Evolutionary conservation across 257 asterid species (phyloP), one percentile per base, ranked within the genome.

Genomic region (Solanum corneliomulleri): DNA sequence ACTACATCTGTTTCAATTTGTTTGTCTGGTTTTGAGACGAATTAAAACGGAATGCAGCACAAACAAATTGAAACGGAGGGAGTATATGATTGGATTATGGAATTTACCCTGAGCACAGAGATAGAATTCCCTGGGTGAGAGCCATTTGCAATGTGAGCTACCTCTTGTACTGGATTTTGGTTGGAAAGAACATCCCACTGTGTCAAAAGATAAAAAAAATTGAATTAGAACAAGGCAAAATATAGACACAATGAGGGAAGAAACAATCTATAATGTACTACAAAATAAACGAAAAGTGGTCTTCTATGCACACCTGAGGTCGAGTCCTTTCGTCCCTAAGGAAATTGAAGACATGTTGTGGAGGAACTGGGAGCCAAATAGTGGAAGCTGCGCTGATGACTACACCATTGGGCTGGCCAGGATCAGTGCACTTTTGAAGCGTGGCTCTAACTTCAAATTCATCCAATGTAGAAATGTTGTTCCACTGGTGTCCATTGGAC

Each of bases 171-270:
- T 8, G 99, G 98, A 71, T 93, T 94, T 87, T 95, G 98, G 88
- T 92, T 93, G 58, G 98, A 93, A 72, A 97, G 96, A 33, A 94
- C 99, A 90, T 97, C 99, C 99, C 99, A 97, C 99, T 97, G 85
- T 86, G 20, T 80, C 85, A 47, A 47, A 14, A 18, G 11, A 33
- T 82, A 4, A 85, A 44, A 44, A 44, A 25, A 16, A 39, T 47
- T 27, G 27, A 31, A 16, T 45, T 78, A 80, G 16, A 27, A 27
- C 84, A 27, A 76, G 2, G n/a, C 58, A 41, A 75, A 74, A 14
- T 76, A 3, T 12, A 75, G 11, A 21, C 31, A 35, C 14, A 29
- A 9, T 0, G 15, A 9, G 27, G 49, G 15, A 7, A 10, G 81
- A 72, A 72, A 25, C 41, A 25, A 44, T 44, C 15, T 15, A 44